Evolutionary conservation across 495 filamentous ascomycete species (phyloP).

Genomic region (Hamigera avellanea): DNA sequence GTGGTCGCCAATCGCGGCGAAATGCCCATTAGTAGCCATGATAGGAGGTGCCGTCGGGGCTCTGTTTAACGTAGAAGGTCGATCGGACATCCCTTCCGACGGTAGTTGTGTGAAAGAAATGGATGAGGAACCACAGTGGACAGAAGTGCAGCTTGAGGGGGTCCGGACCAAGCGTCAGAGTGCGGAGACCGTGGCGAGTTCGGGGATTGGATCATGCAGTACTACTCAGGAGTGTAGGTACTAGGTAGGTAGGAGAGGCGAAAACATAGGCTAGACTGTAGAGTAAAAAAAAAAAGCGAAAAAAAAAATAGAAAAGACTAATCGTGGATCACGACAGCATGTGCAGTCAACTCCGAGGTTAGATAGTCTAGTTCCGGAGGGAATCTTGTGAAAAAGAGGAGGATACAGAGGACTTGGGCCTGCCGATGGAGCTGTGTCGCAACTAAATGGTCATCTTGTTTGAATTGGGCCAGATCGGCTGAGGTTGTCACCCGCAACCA

Average conservation of each 20-base stretch:
- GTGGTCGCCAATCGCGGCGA: conserved; percentile 63
- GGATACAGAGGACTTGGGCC: too few relatives aligned
- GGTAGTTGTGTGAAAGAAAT: conserved; percentile 4
- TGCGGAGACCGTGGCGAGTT: background rate
- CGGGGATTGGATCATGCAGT: background rate
- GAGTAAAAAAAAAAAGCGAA: background rate
- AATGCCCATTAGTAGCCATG: conserved; percentile 79
- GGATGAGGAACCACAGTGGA: too few relatives aligned
- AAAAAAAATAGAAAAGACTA: background rate
- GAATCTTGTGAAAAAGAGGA: background rate
- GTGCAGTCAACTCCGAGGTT: too few relatives aligned
- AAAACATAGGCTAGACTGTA: too few relatives aligned
- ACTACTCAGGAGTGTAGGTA: background rate
- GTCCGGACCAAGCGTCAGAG: background rate
- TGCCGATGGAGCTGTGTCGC: too few relatives aligned
- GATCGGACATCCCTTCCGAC: conserved; percentile 14
- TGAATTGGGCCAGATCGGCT: too few relatives aligned
- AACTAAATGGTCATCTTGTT: too few relatives aligned
- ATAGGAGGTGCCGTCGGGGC: conserved; percentile 42
- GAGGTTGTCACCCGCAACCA: background rate
- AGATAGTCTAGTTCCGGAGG: too few relatives aligned
- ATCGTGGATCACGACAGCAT: too few relatives aligned
- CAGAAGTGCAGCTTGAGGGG: too few relatives aligned
- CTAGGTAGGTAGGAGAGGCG: too few relatives aligned
- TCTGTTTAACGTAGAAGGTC: conserved; percentile 19